Base-by-base conservation (phyloP, 441 rosid species). In the Erodium texanum region DNA sequence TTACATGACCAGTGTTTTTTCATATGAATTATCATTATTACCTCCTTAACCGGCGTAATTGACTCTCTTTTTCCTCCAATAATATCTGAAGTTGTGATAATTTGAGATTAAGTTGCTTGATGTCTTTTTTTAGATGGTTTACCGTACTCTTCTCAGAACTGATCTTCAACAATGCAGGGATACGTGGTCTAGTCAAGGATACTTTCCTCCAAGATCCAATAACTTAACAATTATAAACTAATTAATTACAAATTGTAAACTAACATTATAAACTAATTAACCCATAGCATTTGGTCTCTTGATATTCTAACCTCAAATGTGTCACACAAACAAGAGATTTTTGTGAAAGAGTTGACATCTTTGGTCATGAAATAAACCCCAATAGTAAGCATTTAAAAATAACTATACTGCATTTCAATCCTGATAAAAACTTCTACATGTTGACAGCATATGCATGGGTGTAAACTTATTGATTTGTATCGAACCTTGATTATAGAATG, bases 161-260 rank as follows among this genome's bases (percentile, higher is more conserved):
- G 62, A 87, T 79, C 80, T 79, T 87, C 83, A 87, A 70, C 32
- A 87, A 77, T 79, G 90, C 76, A 20, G 93, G 93, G 69, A 87
- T 78, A 74, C 87, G 85, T 81, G 82, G 77, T 62, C 68, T 76
- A 62, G 84, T 84, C 78, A 85, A 84, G 88, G 79, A 76, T 43
- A 69, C 27, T 67, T 64, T 72, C 74, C 29, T 75, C 71, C 56
- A 69, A 62, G 45, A 20, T 16, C 72, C 62, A 71, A 15, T 15
- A 45, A 12, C 54, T 45, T 14, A 45, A 45, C 14, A 14, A 2
- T 45, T 11, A 15, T 45, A 27, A 27, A 27, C 29, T 27, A 27
- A 27, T 27, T 27, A 27, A 27, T n/a, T n/a, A n/a, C n/a, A n/a
- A n/a, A n/a, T n/a, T n/a, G n/a, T n/a, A n/a, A n/a, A n/a, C n/a